Base-by-base conservation (phyloP, 257 asterid genomes). In the Salvia hispanica region DNA sequence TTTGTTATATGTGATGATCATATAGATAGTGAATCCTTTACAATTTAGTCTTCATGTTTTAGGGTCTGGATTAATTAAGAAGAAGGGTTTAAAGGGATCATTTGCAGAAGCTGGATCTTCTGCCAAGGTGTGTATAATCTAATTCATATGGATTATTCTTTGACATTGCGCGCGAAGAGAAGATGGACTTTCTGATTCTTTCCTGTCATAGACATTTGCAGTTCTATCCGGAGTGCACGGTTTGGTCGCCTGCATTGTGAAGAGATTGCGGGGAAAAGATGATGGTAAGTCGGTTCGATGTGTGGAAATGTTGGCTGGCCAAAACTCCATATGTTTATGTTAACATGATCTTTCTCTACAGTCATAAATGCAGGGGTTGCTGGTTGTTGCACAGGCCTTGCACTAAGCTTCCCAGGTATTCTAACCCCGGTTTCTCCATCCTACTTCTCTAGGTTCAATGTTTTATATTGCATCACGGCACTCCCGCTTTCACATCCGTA, bases 341-440 rank as follows among this genome's bases (percentile, higher is more conserved):
- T 42, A 21, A 6, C 39, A 10, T 74, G 59, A 70, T 45, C 42
- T 72, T 12, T 71, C 50, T 59, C 53, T 78, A 25, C 85, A 91
- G 98, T 87, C 51, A 78, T 91, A 46, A 91, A 91, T 67, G 94
- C 96, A n/a, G 96, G 98, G 37, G 96, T 91, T 66, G 98, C 98
- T 61, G 98, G 96, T 42, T 91, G 98, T 74, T 91, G 98, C 81
- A 91, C 98, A 15, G 98, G 98, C 70, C 95, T 91, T 75, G 98
- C 95, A 31, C 82, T 91, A 54, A 91, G 96, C 78, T 81, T 86
- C 72, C 98, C 98, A 72, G 98, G 98, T 88, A 77, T 10, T 67
- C 45, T 45, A 16, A 0, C 54, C 64, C 39, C 63, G 25, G 13
- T 40, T 16, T 54, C 37, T 37, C 31, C 63, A 9, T 58, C 11